Conservation (phyloP, 257 asterid species). For the Solanum medicagineum region DNA sequence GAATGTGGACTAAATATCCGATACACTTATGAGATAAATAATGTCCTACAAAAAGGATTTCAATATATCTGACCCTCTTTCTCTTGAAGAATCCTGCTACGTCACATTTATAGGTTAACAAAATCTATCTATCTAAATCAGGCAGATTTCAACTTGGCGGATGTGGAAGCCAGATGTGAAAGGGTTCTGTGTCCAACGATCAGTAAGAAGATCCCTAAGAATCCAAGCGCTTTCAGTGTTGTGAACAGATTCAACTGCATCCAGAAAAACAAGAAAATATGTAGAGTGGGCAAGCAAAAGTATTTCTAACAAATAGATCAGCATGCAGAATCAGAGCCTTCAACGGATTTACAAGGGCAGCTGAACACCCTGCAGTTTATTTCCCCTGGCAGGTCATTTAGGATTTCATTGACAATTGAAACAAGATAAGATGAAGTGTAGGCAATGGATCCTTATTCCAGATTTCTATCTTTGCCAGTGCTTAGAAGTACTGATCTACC, state of each 20-base stretch:
- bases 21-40: not conserved
- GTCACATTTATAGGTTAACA: not conserved
- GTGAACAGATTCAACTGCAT: constrained; percentile 87
- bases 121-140: constrained; percentile 10
- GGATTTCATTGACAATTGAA: not conserved
- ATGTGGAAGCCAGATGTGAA: constrained; percentile 72
- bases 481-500: not conserved
- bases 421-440: not conserved
- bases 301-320: not conserved
- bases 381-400: not conserved
- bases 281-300: not conserved
- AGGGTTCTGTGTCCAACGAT: constrained; percentile 84
- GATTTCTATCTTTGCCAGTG: not conserved
- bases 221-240: constrained; percentile 78
- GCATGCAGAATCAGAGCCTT: not conserved
- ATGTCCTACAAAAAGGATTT: not conserved
- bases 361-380: not conserved
- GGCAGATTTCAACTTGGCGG: constrained; percentile 79
- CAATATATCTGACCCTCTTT: not conserved
- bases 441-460: not conserved
- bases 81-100: not conserved
- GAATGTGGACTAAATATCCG: not conserved
- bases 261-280: not conserved
- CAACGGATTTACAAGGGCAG: not conserved
- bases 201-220: constrained; percentile 76